Conservation (phyloP, 495 filamentous ascomycete species). For the Aspergillus avenaceus region DNA sequence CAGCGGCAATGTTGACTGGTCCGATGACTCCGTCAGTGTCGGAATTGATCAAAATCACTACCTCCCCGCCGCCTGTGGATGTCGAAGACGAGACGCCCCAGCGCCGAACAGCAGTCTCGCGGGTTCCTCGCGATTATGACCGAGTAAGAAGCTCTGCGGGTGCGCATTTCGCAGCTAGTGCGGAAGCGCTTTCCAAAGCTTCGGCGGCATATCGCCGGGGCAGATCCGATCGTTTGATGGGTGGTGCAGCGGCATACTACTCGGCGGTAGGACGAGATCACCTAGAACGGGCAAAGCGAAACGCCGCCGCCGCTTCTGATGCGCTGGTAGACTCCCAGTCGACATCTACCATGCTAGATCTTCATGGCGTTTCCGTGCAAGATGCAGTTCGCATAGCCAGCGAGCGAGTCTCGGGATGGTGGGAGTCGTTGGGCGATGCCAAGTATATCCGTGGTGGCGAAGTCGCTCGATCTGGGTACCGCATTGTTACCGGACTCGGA, state of each 20-base stretch:
- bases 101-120: slow-evolving; percentile 2
- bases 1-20: slow-evolving; percentile 39
- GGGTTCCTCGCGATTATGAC: slow-evolving; percentile 20
- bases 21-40: slow-evolving; percentile 30
- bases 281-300: slow-evolving; percentile 37
- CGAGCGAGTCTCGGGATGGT: slow-evolving; percentile 69
- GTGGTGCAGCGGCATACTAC: slow-evolving; percentile 65
- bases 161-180: slow-evolving; percentile 37
- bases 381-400: slow-evolving; percentile 74
- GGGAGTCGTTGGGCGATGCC: slow-evolving; percentile 63
- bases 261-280: slow-evolving; percentile 52
- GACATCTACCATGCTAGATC: slow-evolving; percentile 55
- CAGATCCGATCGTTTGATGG: slow-evolving; percentile 62
- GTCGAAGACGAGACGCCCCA: slow-evolving; percentile 21
- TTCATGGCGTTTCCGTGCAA: slow-evolving; percentile 79
- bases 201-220: slow-evolving; percentile 56
- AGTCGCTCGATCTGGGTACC: slow-evolving; percentile 47
- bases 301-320: slow-evolving; percentile 52
- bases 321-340: slow-evolving; percentile 58
- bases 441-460: slow-evolving; percentile 45
- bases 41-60: slow-evolving; percentile 37
- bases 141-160: slow-evolving; percentile 24
- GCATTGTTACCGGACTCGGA: slow-evolving; percentile 78
- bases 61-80: slow-evolving; percentile 28
- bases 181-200: slow-evolving; percentile 55